Base-by-base conservation (phyloP, 1,139 yeast genomes). In the Kurtzmaniella quercitrusa region DNA sequence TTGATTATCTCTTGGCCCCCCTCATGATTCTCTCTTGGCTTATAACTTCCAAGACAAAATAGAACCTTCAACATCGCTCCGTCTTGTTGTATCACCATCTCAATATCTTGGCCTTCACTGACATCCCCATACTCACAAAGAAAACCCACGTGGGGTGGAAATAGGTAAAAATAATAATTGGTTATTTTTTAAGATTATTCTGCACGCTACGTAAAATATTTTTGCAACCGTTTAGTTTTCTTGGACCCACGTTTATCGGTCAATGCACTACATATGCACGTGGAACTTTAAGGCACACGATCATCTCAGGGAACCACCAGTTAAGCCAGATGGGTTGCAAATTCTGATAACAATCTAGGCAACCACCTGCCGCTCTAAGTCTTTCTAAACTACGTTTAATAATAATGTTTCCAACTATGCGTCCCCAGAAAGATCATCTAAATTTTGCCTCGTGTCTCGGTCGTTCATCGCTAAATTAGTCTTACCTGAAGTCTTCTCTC, bases 221-320 rank as follows among this genome's bases (percentile, higher is more conserved):
- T n/a, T 31, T 31, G 36, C 36, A 31, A 31, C 36, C 36, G 36
- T 31, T 31, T 31, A 6, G 12, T 9, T 31, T 14, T 6, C 14
- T 16, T 11, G 38, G n/a, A 14, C 25, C 38, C 38, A 36, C 38
- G 38, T 36, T 36, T 36, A 36, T 36, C 38, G 38, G 38, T 36
- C 21, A 3, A 15, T 8, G 25, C 38, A 36, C 38, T 36, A 10
- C 15, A 36, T 16, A 15, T 34, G 27, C 25, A 21, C 38, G 38
- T 36, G 27, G 27, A 31, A 31, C 16, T 31, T 15, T 6, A 12
- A 21, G 23, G 36, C 36, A 31, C 36, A 31, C 36, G 36, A 31
- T 31, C 16, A 31, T 4, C 11, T 31, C 14, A 27, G 10, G 31
- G 31, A 27, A 27, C 31, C 5, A 12, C 31, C 14, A 7, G 25